Evolutionary conservation across 441 rosid genomes (phyloP).

Genomic region (Francoa sonchifolia): DNA sequence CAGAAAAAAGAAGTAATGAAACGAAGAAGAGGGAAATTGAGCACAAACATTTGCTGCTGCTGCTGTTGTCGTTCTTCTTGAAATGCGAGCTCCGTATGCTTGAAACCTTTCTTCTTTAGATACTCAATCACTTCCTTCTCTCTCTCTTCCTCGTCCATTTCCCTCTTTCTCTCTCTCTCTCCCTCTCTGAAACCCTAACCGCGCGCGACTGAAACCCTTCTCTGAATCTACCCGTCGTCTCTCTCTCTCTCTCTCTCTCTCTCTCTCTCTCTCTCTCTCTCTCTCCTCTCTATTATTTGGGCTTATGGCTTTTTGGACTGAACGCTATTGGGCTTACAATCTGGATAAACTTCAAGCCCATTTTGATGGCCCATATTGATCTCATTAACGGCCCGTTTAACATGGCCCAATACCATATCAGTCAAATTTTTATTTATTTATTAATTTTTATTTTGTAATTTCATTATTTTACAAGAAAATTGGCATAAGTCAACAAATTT

Average conservation of each 20-base stretch:
- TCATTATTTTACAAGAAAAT: too few relatives aligned
- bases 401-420: too few relatives aligned
- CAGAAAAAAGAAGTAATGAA: not conserved
- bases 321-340: too few relatives aligned
- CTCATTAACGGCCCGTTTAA: too few relatives aligned
- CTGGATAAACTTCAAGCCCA: too few relatives aligned
- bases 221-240: too few relatives aligned
- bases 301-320: too few relatives aligned
- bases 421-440: not conserved
- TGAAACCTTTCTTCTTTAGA: constrained; percentile 71
- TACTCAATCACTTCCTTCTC: constrained; percentile 28
- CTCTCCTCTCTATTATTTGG: not conserved
- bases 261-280: not conserved
- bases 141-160: constrained; percentile 7
- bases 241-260: not conserved
- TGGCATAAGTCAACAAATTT: too few relatives aligned
- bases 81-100: constrained; percentile 33
- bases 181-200: not conserved
- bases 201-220: too few relatives aligned
- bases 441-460: too few relatives aligned
- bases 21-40: not conserved
- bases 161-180: not conserved
- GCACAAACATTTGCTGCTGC: constrained; percentile 9
- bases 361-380: too few relatives aligned
- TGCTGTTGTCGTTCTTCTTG: constrained; percentile 46